Base-by-base conservation (phyloP, 495 filamentous ascomycete genomes). In the Hyaloscypha finlandica region DNA sequence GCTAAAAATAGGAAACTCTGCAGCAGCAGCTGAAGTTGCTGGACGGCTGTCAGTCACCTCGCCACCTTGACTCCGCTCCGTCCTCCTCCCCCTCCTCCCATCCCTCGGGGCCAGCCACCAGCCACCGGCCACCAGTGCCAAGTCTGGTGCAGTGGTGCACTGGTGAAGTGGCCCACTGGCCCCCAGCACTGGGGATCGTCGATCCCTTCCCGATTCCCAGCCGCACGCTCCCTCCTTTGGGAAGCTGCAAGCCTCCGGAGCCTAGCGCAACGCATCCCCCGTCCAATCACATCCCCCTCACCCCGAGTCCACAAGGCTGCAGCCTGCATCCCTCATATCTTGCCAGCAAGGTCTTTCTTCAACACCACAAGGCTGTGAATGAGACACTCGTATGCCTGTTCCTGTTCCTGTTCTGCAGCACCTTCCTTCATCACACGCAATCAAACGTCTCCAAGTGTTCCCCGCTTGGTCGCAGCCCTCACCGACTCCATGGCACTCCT, bases 401-500 rank as follows among this genome's bases (percentile, higher is more conserved):
- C 8, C 3, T 6, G 6, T 6, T 8, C 35, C 35, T 37, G 8
- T 37, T 37, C 35, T 37, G 42, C 42, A 48, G 16, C 42, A 48
- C 9, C 2, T 14, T 11, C 6, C 42, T 14, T 12, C 11, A 48
- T 19, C 16, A 48, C 11, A 1, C 12, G 3, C 0, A 48, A 19
- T 19, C 42, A 48, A 48, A 4, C 11, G 42, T 48, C 4, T 48
- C 42, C 4, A 48, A 19, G 8, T 48, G 42, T 19, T 6, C 11
- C 25, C 42, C 42, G 42, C 42, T 48, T 48, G 42, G 42, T 14
- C 42, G 4, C 11, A 11, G 42, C 16, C 16, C 42, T 29, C 53
- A 29, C 63, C 53, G 6, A 33, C 64, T 52, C n/a, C 59, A 70
- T 73, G 68, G 48, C 71, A 8, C 63, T 66, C 42, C 63, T 71